A percentile compares a stretch with the other conserved stretches of the same genome.
Conservation (phyloP, 257 asterid species). For the Lycium barbarum region DNA sequence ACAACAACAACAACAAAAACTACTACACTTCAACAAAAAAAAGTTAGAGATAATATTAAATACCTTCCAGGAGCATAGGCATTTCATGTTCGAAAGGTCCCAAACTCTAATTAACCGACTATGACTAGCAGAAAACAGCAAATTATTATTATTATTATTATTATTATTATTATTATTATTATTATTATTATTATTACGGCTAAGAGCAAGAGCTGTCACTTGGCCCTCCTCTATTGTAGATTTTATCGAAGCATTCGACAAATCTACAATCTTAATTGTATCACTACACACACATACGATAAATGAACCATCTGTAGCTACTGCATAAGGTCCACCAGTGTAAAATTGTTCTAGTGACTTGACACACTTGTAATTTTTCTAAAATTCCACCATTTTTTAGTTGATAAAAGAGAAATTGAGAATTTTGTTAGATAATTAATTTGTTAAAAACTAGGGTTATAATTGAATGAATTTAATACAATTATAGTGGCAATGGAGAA, state of each 20-base stretch:
- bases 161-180: too few relatives aligned
- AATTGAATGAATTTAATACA: too few relatives aligned
- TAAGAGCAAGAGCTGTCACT: slow-evolving; percentile 74
- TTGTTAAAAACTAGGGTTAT: too few relatives aligned
- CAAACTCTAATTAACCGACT: slow-evolving; percentile 90
- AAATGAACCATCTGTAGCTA: slow-evolving; percentile 81
- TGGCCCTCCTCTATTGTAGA: slow-evolving; percentile 86
- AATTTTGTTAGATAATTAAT: too few relatives aligned
- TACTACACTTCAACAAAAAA: too few relatives aligned
- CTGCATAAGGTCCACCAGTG: slow-evolving; percentile 82
- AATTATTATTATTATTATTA: too few relatives aligned
- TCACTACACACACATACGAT: slow-evolving; percentile 82
- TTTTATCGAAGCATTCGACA: slow-evolving; percentile 70
- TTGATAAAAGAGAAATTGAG: too few relatives aligned
- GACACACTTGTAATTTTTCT: slow-evolving; percentile 66
- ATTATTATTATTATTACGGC: slow-evolving; percentile 71
- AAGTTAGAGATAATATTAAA: too few relatives aligned
- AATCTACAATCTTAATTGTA: slow-evolving; percentile 68
- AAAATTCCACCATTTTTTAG: slow-evolving; percentile 29
- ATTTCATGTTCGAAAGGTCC: slow-evolving; percentile 44
- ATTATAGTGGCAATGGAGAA: too few relatives aligned
- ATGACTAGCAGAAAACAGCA: slow-evolving; percentile 83
- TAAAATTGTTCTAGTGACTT: slow-evolving; percentile 82
- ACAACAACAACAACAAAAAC: too few relatives aligned
- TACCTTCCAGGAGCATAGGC: too few relatives aligned